phyloP scores from a whole-genome alignment of 2,329 filamentous ascomycete species.

The Colletotrichum brevisporum region DNA sequence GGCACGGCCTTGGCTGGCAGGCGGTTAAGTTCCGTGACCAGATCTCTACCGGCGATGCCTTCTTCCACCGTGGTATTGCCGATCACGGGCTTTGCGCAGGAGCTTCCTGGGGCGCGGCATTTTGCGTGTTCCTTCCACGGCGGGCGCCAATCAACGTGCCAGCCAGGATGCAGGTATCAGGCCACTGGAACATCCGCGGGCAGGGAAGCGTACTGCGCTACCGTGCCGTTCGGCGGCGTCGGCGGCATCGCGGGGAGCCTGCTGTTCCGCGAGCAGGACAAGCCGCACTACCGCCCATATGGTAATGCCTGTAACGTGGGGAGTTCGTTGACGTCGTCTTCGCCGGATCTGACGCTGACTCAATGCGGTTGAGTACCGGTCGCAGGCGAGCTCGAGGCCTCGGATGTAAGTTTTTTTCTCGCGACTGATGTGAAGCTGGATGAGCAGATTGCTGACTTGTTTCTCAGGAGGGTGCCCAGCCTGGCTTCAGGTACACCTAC shows the following conservation, averaged over 20 bases:
- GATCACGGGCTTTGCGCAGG: slow-evolving; percentile 77
- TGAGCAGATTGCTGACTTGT: slow-evolving; percentile 12
- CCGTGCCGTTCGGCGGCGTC: slow-evolving; percentile 82
- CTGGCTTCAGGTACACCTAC: slow-evolving; percentile 54
- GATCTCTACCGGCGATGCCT: too few species aligned
- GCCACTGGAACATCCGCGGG: slow-evolving; percentile 89
- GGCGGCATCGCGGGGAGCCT: slow-evolving; percentile 83
- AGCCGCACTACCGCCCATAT: slow-evolving; percentile 66
- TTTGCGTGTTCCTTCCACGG: slow-evolving; percentile 82
- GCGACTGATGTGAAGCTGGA: neutral
- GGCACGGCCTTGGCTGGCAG: slow-evolving; percentile 72
- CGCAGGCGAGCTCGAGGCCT: slow-evolving; percentile 65
- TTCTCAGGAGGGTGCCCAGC: slow-evolving; percentile 40
- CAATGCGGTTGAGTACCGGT: too few species aligned
- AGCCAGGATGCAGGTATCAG: slow-evolving; percentile 81
- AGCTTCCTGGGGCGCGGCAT: slow-evolving; percentile 73
- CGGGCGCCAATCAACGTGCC: slow-evolving; percentile 85
- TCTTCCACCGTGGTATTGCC: slow-evolving; percentile 77
- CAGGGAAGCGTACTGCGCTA: too few species aligned
- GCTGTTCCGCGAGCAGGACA: slow-evolving; percentile 76
- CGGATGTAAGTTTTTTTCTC: slow-evolving; percentile 58
- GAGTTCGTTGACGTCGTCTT: too few species aligned
- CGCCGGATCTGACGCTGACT: too few species aligned
- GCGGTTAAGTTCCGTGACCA: too few species aligned
- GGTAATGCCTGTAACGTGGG: too few species aligned